Evolutionary conservation across 1,284 basidiomycete species (phyloP).

Genomic region (Rhodotorula sp.): DNA sequence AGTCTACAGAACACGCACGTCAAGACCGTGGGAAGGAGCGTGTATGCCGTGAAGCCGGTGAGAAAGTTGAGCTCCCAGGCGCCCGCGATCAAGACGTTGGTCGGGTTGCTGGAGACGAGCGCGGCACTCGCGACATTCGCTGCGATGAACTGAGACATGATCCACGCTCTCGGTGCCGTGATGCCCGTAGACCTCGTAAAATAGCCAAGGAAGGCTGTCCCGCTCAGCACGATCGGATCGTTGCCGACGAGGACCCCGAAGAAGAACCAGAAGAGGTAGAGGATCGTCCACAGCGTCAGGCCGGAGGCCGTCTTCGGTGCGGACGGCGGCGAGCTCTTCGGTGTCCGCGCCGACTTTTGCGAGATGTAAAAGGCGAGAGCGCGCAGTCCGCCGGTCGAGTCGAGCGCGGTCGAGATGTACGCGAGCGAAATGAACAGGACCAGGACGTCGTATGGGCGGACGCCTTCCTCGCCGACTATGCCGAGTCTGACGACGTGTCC

Average conservation of each 20-base stretch:
- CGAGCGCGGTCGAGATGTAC: conserved; percentile 90
- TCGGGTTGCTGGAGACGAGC: conserved; percentile 49
- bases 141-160: conserved; percentile 66
- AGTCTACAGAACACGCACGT: conserved; percentile 53
- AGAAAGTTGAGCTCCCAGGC: conserved; percentile 45
- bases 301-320: conserved; percentile 51
- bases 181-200: conserved; percentile 71
- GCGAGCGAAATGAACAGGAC: conserved; percentile 88
- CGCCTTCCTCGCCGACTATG: conserved; percentile 65
- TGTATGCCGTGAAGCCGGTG: conserved; percentile 43
- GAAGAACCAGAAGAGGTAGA: conserved; percentile 76
- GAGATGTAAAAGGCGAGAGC: conserved; percentile 86
- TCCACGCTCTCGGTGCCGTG: conserved; percentile 59
- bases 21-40: conserved; percentile 52
- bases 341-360: conserved; percentile 66
- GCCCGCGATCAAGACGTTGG: conserved; percentile 51
- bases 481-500: conserved; percentile 66
- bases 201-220: conserved; percentile 79
- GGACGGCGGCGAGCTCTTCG: conserved; percentile 20
- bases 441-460: conserved; percentile 90
- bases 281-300: conserved; percentile 65
- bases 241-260: conserved; percentile 83
- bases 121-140: conserved; percentile 69
- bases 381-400: conserved; percentile 81
- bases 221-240: conserved; percentile 52